Percentiles rank a stretch among this genome's conserved stretches.
These are phyloP conservation scores for Kodamaea alishanica DNA, from an alignment of 1,139 yeast species.

Conservation along the genomic window DNA sequence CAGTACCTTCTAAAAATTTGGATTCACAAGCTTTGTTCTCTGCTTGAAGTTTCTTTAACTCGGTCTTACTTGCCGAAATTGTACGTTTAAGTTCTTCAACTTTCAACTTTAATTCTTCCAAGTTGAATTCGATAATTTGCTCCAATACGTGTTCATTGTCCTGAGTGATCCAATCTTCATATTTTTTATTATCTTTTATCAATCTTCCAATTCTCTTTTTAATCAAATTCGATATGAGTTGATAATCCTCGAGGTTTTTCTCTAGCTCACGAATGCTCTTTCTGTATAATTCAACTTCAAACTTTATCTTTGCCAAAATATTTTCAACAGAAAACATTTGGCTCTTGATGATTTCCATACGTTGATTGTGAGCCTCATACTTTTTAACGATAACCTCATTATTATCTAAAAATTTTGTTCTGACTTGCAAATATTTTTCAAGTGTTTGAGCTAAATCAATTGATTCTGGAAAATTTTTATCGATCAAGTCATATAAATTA, in stretches of 20 bases:
- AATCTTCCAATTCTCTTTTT: slow-evolving; percentile 11
- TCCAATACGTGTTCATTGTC: slow-evolving; percentile 15
- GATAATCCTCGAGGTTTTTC: slow-evolving; percentile 13
- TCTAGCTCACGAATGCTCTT: slow-evolving; percentile 10
- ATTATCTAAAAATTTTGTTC: slow-evolving; percentile 35
- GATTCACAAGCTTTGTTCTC: slow-evolving; percentile 20
- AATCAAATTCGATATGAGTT: slow-evolving; percentile 10
- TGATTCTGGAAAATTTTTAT: slow-evolving; percentile 76
- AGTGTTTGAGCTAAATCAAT: slow-evolving; percentile 62
- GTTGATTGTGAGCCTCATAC: slow-evolving; percentile 11
- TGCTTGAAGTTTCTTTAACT: slow-evolving; percentile 16
- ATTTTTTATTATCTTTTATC: slow-evolving; percentile 11
- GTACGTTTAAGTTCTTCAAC: slow-evolving; percentile 11
- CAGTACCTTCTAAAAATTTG: slow-evolving; percentile 19
- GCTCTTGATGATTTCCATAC: slow-evolving; percentile 13
- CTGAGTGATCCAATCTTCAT: slow-evolving; percentile 12
- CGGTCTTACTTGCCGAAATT: slow-evolving; percentile 10
- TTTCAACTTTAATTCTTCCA: slow-evolving; percentile 13
- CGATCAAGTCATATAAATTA: slow-evolving; percentile 55
- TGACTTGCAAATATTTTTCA: slow-evolving; percentile 48
- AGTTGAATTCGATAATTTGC: slow-evolving; percentile 13
- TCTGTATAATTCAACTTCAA: slow-evolving; percentile 14
- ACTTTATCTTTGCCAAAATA: slow-evolving; percentile 11
- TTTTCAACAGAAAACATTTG: slow-evolving; percentile 15
- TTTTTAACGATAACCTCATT: slow-evolving; percentile 22